Base-by-base conservation (phyloP, 805 yeast species). In the Schwanniomyces occidentalis region DNA sequence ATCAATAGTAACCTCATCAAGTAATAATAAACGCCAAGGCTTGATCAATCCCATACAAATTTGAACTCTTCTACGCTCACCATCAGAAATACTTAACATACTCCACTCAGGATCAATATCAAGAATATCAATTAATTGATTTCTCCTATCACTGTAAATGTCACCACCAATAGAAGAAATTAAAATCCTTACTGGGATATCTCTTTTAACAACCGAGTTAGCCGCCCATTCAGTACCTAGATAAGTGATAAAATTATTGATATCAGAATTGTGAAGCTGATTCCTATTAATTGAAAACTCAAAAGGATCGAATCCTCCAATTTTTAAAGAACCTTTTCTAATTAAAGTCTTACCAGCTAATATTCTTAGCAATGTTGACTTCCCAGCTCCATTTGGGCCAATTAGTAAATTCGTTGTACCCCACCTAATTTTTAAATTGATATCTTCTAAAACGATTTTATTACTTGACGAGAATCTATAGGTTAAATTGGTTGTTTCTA, bases 341-440 rank as follows among this genome's bases (percentile, higher is more conserved):
- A 95, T 82, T 40, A 93, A 71, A 6, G 93, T 88, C 51, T 91
- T 91, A 3, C 99, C 99, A 0, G 97, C 95, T 13, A 93, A 65
- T 12, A 93, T 75, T 54, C 80, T 78, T 44, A 93, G 69, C 27
- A 93, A 58, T 0, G 99, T 93, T 1, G 96, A 86, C 58, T 93
- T 93, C 4, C 99, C 98, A 1, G 99, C 98, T 13, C 99, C 99
- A 50, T 90, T 90, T 8, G 98, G 95, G 0, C 99, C 99, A 16
- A 93, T 73, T 6, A 93, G 59, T 22, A 93, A 65, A 8, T 90
- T 78, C 40, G 96, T 73, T 1, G 91, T 76, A 5, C 84, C 80
- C 73, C 84, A 77, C 1, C 82, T 79, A 14, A 93, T 71, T 8
- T 65, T 46, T 25, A 93, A 51, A 23, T 71, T 67, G 42, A 91